Conservation (phyloP, 345 rosid genomes). For the Salix udensis region DNA sequence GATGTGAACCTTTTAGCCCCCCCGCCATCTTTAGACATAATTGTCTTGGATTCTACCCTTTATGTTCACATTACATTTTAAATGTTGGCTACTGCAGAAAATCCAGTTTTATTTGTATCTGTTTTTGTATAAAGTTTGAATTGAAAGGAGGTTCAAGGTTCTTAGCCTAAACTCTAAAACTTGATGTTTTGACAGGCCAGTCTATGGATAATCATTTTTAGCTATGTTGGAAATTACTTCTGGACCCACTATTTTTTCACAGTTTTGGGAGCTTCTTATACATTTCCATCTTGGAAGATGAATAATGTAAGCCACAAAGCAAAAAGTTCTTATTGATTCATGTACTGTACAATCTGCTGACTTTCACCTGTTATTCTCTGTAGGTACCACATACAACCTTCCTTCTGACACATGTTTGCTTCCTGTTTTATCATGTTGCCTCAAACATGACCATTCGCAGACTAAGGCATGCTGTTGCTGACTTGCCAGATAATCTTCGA, state of each 20-base stretch:
- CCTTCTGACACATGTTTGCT: conserved; percentile 89
- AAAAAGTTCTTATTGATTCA: neutral
- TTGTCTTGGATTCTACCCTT: neutral
- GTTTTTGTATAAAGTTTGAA: neutral
- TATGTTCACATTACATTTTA: neutral
- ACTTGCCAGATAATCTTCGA: conserved; percentile 61
- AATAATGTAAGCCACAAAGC: conserved; percentile 58
- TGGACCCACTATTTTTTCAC: conserved; percentile 99
- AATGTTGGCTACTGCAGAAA: neutral
- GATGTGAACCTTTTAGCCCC: neutral
- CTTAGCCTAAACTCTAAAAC: conserved; percentile 13
- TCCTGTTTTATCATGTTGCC: conserved; percentile 85
- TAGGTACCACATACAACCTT: conserved; percentile 98
- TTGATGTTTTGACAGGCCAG: conserved; percentile 59
- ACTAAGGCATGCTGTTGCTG: conserved; percentile 57
- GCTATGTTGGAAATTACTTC: conserved; percentile 96
- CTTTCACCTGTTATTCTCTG: conserved; percentile 20
- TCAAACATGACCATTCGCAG: conserved; percentile 92
- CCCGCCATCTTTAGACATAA: too few relatives aligned
- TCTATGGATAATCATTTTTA: conserved; percentile 81
- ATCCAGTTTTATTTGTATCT: neutral
- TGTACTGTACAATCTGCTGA: neutral
- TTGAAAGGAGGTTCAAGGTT: neutral
- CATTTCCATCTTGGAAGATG: conserved; percentile 99
- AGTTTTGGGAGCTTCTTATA: conserved; percentile 95